Conservation (phyloP, 2,329 filamentous ascomycete genomes). For the Fusarium sp. region DNA sequence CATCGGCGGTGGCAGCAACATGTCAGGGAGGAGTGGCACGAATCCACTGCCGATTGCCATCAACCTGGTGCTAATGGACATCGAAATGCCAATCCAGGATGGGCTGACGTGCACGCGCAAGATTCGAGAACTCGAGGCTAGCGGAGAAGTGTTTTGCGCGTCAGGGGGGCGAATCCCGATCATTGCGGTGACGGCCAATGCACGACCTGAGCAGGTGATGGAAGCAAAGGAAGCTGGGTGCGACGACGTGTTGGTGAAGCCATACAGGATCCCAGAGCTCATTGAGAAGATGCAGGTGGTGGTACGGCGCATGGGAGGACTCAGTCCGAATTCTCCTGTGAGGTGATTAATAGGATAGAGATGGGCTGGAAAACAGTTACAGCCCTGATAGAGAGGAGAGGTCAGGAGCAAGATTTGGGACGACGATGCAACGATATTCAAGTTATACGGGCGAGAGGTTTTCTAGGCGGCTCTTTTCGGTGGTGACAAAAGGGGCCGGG, state of each 20-base stretch:
- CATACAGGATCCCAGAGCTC: conserved; percentile 73
- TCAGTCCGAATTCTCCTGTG: conserved; percentile 46
- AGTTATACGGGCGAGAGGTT: not conserved
- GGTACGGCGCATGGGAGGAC: conserved; percentile 50
- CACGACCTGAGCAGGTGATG: conserved; percentile 69
- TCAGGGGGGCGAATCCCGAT: conserved; percentile 68
- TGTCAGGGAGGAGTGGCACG: conserved; percentile 24
- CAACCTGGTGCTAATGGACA: conserved; percentile 78
- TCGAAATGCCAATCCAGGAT: conserved; percentile 82
- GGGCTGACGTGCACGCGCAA: conserved; percentile 74
- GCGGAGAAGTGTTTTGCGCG: conserved; percentile 60
- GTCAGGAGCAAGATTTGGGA: not conserved
- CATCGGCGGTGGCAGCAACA: not conserved
- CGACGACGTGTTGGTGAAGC: conserved; percentile 78
- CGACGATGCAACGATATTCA: not conserved
- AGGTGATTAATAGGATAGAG: conserved; percentile 27
- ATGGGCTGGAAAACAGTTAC: conserved; percentile 32
- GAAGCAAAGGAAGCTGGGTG: conserved; percentile 64
- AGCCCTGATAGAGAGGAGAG: conserved; percentile 9
- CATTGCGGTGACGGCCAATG: conserved; percentile 77
- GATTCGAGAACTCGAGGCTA: conserved; percentile 71
- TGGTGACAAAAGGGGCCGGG: not conserved
- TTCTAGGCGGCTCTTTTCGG: not conserved
- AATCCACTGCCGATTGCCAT: conserved; percentile 53
- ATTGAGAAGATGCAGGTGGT: conserved; percentile 69